phyloP scores from a whole-genome alignment of 208 protist species.

The Leishmania turanica region DNA sequence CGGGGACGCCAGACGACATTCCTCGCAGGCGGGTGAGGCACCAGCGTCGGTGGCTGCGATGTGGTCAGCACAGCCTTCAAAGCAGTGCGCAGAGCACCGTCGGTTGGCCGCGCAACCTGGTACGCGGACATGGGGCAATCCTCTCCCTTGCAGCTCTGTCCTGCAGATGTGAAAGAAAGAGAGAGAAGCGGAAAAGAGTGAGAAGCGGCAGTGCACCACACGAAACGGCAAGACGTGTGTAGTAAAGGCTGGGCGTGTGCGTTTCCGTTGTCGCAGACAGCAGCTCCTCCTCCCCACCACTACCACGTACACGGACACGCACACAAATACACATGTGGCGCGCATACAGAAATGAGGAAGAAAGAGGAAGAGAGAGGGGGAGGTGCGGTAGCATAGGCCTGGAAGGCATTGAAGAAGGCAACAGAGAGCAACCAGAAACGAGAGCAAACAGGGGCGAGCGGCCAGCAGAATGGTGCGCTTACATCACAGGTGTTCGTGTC shows the following conservation, averaged over 20 bases:
- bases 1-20: conserved; percentile 54
- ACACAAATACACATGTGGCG: background rate
- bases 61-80: conserved; percentile 19
- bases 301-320: background rate
- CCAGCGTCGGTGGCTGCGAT: conserved; percentile 14
- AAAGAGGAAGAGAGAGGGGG: background rate
- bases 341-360: background rate
- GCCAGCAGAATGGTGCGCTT: background rate
- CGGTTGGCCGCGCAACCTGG: conserved; percentile 8
- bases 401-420: background rate
- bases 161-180: background rate
- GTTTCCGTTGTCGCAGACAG: background rate
- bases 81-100: conserved; percentile 28
- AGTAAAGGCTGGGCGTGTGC: background rate
- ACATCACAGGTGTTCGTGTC: background rate
- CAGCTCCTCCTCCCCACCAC: background rate
- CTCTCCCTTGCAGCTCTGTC: background rate
- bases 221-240: background rate
- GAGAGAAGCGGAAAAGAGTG: too few species aligned
- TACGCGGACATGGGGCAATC: background rate
- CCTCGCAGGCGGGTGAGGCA: conserved; percentile 26
- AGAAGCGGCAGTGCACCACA: background rate
- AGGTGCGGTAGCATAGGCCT: background rate
- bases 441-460: background rate
- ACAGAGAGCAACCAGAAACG: background rate